These are phyloP conservation scores for Colletotrichum cereale DNA, from an alignment of 2,329 filamentous ascomycete genomes.

Conservation along the genomic window DNA sequence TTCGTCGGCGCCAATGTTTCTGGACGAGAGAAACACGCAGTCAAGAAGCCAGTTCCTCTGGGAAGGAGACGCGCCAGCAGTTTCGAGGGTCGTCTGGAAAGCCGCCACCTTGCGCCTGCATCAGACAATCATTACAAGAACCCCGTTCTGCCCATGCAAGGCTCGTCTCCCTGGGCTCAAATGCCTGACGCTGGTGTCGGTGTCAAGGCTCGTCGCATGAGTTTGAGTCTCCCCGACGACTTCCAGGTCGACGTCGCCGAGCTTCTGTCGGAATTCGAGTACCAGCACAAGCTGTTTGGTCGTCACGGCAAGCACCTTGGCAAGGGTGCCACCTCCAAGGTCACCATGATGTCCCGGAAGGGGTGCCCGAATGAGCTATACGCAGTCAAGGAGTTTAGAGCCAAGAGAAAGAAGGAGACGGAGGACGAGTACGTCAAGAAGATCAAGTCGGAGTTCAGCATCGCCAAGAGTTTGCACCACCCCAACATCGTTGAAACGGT, in stretches of 20 bases:
- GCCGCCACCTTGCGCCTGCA: slow-evolving; percentile 43
- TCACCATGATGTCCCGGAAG: slow-evolving; percentile 83
- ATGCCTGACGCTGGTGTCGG: slow-evolving; percentile 79
- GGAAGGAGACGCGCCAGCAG: slow-evolving; percentile 60
- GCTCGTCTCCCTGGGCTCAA: slow-evolving; percentile 67
- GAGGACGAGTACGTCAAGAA: slow-evolving; percentile 85
- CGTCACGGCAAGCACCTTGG: slow-evolving; percentile 82
- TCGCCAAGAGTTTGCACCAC: slow-evolving; percentile 86
- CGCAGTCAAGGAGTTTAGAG: slow-evolving; percentile 89
- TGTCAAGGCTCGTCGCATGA: slow-evolving; percentile 83
- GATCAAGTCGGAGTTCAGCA: slow-evolving; percentile 91
- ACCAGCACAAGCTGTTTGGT: slow-evolving; percentile 77
- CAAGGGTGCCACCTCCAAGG: slow-evolving; percentile 85
- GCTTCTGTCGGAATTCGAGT: slow-evolving; percentile 77
- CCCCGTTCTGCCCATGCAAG: slow-evolving; percentile 51
- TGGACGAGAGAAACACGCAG: slow-evolving; percentile 47
- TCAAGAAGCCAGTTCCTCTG: slow-evolving; percentile 39
- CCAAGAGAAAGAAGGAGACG: slow-evolving; percentile 76
- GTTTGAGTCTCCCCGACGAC: slow-evolving; percentile 79
- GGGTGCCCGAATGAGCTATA: slow-evolving; percentile 75
- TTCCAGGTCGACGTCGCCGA: slow-evolving; percentile 79
- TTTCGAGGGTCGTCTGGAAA: slow-evolving; percentile 56
- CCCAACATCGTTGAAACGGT: slow-evolving; percentile 89
- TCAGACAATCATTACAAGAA: slow-evolving; percentile 41
- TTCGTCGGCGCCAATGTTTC: slow-evolving; percentile 54